Evolutionary conservation across 805 yeast genomes (phyloP), one percentile per base, ranked within the genome.

Genomic region (Hanseniaspora taiwanica): DNA sequence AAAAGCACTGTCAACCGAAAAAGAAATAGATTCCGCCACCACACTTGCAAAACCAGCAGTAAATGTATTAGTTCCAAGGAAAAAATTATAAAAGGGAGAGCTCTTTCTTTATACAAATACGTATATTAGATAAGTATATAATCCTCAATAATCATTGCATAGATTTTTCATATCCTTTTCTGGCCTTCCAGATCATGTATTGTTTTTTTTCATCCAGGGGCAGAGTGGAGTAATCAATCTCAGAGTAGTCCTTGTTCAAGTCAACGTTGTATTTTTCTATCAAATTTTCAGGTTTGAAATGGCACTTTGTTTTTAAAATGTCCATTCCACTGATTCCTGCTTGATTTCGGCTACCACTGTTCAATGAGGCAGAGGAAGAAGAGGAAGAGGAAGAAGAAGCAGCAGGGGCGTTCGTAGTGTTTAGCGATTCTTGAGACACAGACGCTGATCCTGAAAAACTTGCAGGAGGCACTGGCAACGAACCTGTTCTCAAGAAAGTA

Each of bases 401-500:
- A n/a, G n/a, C n/a, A n/a, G n/a, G n/a, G n/a, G n/a, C n/a, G n/a
- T n/a, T n/a, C n/a, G n/a, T n/a, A n/a, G n/a, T n/a, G n/a, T n/a
- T n/a, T n/a, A n/a, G n/a, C n/a, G n/a, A n/a, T n/a, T n/a, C n/a
- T n/a, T n/a, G n/a, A n/a, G n/a, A n/a, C n/a, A n/a, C n/a, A n/a
- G n/a, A n/a, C n/a, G 51, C 42, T 39, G 50, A 51, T 23, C 46
- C 45, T 12, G 48, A 50, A 35, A 54, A 47, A 5, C 25, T 37
- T 4, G 61, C 69, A 4, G 73, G 71, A 6, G 83, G 80, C 43
- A 58, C 62, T 16, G 85, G 83, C 39, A 80, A 67, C 13, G 62
- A 60, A 10, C 81, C 78, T 29, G 69, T 73, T 39, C 71, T 69
- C 54, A 89, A 65, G 46, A 72, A 77, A 35, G 76, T 69, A 39